phyloP scores from a whole-genome alignment of 495 filamentous ascomycete genomes.

The Staphylotrichum tortipilum region DNA sequence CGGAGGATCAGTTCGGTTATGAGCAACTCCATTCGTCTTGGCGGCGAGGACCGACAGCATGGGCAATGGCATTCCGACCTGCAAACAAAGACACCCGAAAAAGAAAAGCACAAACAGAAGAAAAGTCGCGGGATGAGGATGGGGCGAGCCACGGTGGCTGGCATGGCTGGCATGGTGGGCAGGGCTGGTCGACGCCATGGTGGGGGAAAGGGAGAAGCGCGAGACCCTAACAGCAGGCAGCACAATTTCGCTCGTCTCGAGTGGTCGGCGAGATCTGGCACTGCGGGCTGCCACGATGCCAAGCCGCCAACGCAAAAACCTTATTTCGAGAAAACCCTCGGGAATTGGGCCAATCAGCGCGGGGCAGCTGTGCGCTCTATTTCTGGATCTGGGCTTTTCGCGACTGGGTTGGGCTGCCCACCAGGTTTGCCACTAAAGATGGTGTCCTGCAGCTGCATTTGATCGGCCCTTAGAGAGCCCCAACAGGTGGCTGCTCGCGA shows the following conservation, averaged over 20 bases:
- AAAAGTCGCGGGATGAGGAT: neutral
- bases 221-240: constrained; percentile 1
- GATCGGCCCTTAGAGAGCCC: too few relatives aligned
- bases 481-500: too few relatives aligned
- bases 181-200: neutral
- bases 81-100: neutral
- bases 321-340: neutral
- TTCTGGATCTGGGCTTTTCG: neutral
- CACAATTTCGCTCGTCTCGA: neutral
- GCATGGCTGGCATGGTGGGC: too few relatives aligned
- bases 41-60: too few relatives aligned
- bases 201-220: neutral
- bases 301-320: constrained; percentile 5
- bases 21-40: too few relatives aligned
- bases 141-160: too few relatives aligned
- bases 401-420: neutral
- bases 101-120: neutral
- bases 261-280: neutral
- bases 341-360: neutral
- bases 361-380: neutral
- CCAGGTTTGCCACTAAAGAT: neutral
- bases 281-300: neutral
- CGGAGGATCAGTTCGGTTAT: too few relatives aligned
- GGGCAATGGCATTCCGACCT: too few relatives aligned
- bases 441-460: too few relatives aligned